Conservation (phyloP, 2,329 filamentous ascomycete species). For the Pseudogymnoascus sp. region DNA sequence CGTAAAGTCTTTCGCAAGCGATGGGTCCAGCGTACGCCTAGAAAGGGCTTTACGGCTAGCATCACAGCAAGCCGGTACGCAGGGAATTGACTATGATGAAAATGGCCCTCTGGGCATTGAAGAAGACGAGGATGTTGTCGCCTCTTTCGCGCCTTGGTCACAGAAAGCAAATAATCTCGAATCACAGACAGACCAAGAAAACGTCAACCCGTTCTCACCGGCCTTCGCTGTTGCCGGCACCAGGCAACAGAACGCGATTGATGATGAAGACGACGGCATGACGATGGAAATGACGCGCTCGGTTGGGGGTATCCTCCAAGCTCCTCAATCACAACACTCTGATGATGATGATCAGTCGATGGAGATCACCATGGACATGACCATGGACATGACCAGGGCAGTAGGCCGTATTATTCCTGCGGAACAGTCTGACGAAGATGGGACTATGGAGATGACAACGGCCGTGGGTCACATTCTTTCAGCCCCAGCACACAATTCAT, state of each 20-base stretch:
- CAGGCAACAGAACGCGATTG: slow-evolving; percentile 13
- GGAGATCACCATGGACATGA: slow-evolving; percentile 88
- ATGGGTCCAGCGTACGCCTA: slow-evolving; percentile 61
- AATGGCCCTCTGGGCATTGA: slow-evolving; percentile 41
- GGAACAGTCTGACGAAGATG: slow-evolving; percentile 18
- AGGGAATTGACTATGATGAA: slow-evolving; percentile 51
- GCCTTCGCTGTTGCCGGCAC: slow-evolving; percentile 18
- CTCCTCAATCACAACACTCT: neutral
- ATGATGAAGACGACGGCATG: slow-evolving; percentile 29
- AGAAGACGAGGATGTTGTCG: slow-evolving; percentile 60
- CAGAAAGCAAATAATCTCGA: slow-evolving; percentile 40
- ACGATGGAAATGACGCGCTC: slow-evolving; percentile 42
- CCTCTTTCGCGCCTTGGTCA: slow-evolving; percentile 64
- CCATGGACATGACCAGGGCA: slow-evolving; percentile 86
- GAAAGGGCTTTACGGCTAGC: slow-evolving; percentile 73
- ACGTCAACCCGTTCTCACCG: slow-evolving; percentile 38
- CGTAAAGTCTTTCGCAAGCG: slow-evolving; percentile 46
- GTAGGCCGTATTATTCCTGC: slow-evolving; percentile 64
- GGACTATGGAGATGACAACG: slow-evolving; percentile 43
- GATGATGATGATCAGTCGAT: slow-evolving; percentile 30
- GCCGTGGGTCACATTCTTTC: slow-evolving; percentile 29
- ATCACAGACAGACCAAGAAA: slow-evolving; percentile 38
- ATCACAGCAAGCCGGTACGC: slow-evolving; percentile 64
- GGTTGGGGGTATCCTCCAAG: slow-evolving; percentile 22
- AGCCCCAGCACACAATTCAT: neutral